Evolutionary conservation across 495 filamentous ascomycete genomes (phyloP), one percentile per base, ranked within the genome.

Genomic region (Penicillium daleae): DNA sequence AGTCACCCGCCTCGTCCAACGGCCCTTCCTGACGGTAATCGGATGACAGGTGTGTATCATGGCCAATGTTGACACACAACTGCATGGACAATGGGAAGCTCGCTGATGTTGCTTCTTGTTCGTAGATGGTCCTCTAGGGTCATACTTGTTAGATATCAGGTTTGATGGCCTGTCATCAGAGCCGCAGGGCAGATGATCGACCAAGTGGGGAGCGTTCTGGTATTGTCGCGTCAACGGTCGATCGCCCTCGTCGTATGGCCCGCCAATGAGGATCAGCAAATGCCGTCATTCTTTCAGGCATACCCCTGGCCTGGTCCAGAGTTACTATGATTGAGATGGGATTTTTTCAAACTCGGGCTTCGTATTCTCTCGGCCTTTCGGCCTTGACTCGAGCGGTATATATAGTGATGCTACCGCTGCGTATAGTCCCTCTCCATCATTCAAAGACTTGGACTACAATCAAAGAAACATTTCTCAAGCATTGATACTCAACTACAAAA

Each of bases 51-150:
- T n/a, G 7, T 22, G 26, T 35, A 19, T 49, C 29, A 21, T 10
- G 12, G 24, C 12, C 6, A 32, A 24, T 37, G 17, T 10, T 10
- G 10, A 46, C 22, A 48, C 31, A 46, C 37, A 10, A 22, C 52
- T 58, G 42, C 10, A 57, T 26, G 21, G 67, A 67, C 72, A 75
- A 74, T 74, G 71, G 71, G 67, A 61, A 72, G 62, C 8, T 24
- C 35, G 39, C 57, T 66, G 9, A 32, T 40, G 22, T 65, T 60
- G 60, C 50, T 71, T 74, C 48, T 69, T 71, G 57, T 73, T 72
- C 57, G 60, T 32, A n/a, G 9, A 35, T 4, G 26, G 35, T 13
- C 9, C 0, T 22, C 22, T 27, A 4, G 15, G 31, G 9, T 24
- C 22, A 27, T 44, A 17, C 21, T 24, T 21, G 19, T 39, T 8